Evolutionary conservation across 1,284 basidiomycete species (phyloP), one percentile per base, ranked within the genome.

Genomic region (Cryptococcus sp.): DNA sequence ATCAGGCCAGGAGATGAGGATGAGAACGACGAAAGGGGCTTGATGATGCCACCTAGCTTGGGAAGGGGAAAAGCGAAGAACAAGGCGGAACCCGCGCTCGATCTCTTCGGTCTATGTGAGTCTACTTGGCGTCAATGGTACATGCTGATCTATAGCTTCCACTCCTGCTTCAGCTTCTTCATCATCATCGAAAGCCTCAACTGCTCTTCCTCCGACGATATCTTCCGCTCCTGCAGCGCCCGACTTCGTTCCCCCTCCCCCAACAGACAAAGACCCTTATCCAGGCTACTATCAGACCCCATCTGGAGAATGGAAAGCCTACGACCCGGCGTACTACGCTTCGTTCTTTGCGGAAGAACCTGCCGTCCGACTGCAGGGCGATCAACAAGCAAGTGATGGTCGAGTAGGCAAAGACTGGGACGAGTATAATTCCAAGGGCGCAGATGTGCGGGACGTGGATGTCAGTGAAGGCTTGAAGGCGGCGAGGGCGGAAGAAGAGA

Each of bases 271-370:
- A 19, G 89, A 92, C 65, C 80, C 81, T 18, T 90, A 91, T 68
- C 89, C 89, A 2, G 89, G 89, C 2, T 93, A 91, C 73, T 92
- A 93, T 68, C 82, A 84, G 54, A 78, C 86, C 23, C 87, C 87
- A 0, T 84, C 84, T 1, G 87, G 88, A 10, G 65, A 77, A 43
- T 92, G 88, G 84, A 83, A 81, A 22, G 82, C 84, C 0, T 79
- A 92, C 68, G 87, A 92, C 48, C 71, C 81, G 0, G 77, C 63
- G n/a, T 89, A 86, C 69, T 92, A 88, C 65, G 77, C 77, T 26
- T 80, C 77, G 26, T 87, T 86, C 72, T 79, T 71, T 53, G 45
- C 43, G 18, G 33, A 12, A 43, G 6, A 33, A 2, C 12, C 36
- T 39, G 21, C 25, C 28, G 19, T n/a, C 33, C 23, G 26, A 11